Percentiles rank a stretch among this genome's conserved stretches.
phyloP scores from a whole-genome alignment of 306 rosid species.

The Inga oerstediana region DNA sequence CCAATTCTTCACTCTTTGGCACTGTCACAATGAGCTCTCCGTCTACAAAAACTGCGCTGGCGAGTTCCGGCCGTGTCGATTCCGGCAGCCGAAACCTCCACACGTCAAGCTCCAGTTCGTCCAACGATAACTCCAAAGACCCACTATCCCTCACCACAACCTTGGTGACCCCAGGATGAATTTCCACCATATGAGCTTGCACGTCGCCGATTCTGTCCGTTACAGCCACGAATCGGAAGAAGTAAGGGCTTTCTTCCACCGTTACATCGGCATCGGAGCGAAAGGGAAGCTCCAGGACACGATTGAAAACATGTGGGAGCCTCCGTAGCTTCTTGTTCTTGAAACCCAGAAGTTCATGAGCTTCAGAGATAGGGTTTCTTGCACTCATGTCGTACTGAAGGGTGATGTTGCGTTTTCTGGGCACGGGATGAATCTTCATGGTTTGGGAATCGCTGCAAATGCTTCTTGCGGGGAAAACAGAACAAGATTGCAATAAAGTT shows the following conservation, averaged over 20 bases:
- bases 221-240: constrained; percentile 71
- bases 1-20: constrained; percentile 55
- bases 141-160: constrained; percentile 65
- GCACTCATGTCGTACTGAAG: constrained; percentile 40
- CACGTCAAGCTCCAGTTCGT: constrained; percentile 73
- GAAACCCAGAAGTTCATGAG: constrained; percentile 44
- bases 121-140: constrained; percentile 44
- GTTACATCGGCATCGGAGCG: constrained; percentile 71
- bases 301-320: constrained; percentile 76
- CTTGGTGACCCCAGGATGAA: constrained; percentile 80
- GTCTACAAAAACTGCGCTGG: constrained; percentile 59
- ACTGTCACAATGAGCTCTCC: constrained; percentile 87
- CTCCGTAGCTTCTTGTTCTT: constrained; percentile 66
- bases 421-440: constrained; percentile 76
- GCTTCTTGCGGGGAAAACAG: background rate
- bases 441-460: constrained; percentile 3
- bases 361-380: constrained; percentile 44
- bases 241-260: constrained; percentile 61
- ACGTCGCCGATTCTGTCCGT: constrained; percentile 43
- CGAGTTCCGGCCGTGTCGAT: constrained; percentile 69
- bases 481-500: background rate
- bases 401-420: constrained; percentile 71
- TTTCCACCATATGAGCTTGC: constrained; percentile 61
- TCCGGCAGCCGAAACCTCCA: constrained; percentile 89
- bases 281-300: constrained; percentile 76